Evolutionary conservation across 352 stramenopile species (phyloP), one percentile per base, ranked within the genome.

Genomic region (Thraustotheca clavata): DNA sequence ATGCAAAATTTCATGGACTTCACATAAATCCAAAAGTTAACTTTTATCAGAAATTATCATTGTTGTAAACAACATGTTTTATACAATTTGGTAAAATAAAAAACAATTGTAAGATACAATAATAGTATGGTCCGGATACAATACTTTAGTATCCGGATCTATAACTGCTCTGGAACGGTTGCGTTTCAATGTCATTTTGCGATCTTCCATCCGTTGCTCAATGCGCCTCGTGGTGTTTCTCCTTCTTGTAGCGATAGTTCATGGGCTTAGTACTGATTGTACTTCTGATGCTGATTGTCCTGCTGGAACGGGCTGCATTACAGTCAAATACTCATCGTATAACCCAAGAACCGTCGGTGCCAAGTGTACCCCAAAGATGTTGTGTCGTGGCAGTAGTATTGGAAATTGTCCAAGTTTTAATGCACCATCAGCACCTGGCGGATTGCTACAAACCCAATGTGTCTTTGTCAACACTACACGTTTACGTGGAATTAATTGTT

Each of bases 321-420:
- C 9, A 5, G 43, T 65, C 57, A 47, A 39, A 32, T 20, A 16
- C 22, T 7, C 12, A 5, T 65, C 57, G 4, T 54, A 34, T 18
- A 52, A 22, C 16, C 18, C 57, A 16, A 35, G 16, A 0, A 4
- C 22, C 8, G 57, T 65, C 38, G n/a, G 22, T 7, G 16, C 11
- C 2, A 65, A 65, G 29, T 65, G 57, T 32, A 49, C 57, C 29
- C 24, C 32, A 14, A 65, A 65, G 57, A 36, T 18, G 4, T 26
- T 65, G 12, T 65, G 57, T 32, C 36, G 57, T 31, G 57, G 57
- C 24, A 65, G 57, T 32, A 65, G 40, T 34, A 18, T 41, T 24
- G 57, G 57, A 29, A 65, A 65, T 14, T 65, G 57, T 46, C 57
- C 57, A 16, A 54, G 35, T 18, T 65, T 50, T 46, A 65, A 65